Evolutionary conservation across 805 yeast species (phyloP).

Genomic region (Yamadazyma olivae): DNA sequence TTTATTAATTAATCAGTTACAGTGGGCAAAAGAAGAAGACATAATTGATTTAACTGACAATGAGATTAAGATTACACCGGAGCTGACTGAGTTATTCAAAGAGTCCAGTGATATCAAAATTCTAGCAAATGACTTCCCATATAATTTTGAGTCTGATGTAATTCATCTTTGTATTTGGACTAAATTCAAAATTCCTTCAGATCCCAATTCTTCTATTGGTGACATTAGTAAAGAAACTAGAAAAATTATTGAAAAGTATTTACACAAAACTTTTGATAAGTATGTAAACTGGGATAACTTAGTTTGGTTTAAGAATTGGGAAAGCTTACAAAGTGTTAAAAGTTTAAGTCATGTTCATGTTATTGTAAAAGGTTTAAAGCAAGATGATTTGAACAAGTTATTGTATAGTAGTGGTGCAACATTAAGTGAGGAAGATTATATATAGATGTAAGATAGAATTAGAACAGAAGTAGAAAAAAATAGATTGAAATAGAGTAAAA

Average conservation of each 20-base stretch:
- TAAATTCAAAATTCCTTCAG: constrained; percentile 52
- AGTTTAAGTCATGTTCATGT: constrained; percentile 72
- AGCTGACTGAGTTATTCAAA: constrained; percentile 33
- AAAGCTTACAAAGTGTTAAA: constrained; percentile 63
- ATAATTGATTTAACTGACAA: constrained; percentile 17
- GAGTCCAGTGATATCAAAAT: constrained; percentile 43
- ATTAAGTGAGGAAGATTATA: constrained; percentile 10
- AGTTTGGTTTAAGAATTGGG: constrained; percentile 73
- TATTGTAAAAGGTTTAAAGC: constrained; percentile 41
- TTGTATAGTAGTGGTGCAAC: constrained; percentile 15
- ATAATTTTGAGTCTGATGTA: constrained; percentile 50
- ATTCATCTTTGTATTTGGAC: constrained; percentile 68
- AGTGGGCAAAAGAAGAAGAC: constrained; percentile 44
- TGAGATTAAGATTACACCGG: constrained; percentile 12
- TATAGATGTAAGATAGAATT: neutral
- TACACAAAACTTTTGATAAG: constrained; percentile 46
- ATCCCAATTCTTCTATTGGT: constrained; percentile 47
- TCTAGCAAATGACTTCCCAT: constrained; percentile 63
- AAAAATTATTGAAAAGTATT: constrained; percentile 39
- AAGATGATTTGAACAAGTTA: constrained; percentile 18
- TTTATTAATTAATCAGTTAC: constrained; percentile 44
- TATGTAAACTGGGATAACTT: constrained; percentile 41
- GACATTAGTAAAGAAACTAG: constrained; percentile 46
- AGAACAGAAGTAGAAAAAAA: constrained; percentile 1
- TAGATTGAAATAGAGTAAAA: too few relatives aligned